Evolutionary conservation across 2,329 filamentous ascomycete species (phyloP), one percentile per base, ranked within the genome.

Genomic region (Pseudogymnoascus sp.): DNA sequence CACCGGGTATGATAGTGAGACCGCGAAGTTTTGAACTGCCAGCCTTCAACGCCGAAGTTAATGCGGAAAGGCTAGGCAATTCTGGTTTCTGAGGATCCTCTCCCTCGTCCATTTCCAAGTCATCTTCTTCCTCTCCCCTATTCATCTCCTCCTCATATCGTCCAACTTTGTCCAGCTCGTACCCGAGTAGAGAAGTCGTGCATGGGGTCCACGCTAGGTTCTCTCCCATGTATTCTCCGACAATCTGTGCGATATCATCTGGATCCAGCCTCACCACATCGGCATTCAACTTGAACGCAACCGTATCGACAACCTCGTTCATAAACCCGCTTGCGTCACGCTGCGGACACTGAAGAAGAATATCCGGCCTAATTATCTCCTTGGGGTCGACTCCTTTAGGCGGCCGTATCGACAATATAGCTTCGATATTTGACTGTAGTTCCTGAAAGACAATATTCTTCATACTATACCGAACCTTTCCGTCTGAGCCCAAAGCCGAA

Each of bases 181-280:
- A 88, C 1, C 82, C 84, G 59, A 88, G 74, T 67, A 81, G 79
- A 1, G 84, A 81, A 10, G 84, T 73, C 18, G 77, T 73, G 1
- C 83, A 81, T 5, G 72, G 70, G 6, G 76, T 80, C 66, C 74
- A 75, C 8, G 73, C 77, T n/a, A 77, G 65, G 65, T 82, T 80
- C 69, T 89, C 85, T 4, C 87, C 88, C 8, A 93, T 75, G 69
- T 92, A 91, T 46, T 84, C 81, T 2, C 87, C 88, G 0, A 88
- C 81, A 25, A 95, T 77, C 60, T 87, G 81, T 2, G 88, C 88
- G 62, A 96, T 76, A 70, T 89, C 87, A 66, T 87, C 83, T 1
- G 90, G 85, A 70, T 87, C 84, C 10, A 96, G 72, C 18, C 84
- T 81, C 34, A 95, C 76, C 2, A 93, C 71, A 67, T 93, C 86